Conservation (phyloP, 495 filamentous ascomycete genomes). For the Pyrenopolyporus hunteri region DNA sequence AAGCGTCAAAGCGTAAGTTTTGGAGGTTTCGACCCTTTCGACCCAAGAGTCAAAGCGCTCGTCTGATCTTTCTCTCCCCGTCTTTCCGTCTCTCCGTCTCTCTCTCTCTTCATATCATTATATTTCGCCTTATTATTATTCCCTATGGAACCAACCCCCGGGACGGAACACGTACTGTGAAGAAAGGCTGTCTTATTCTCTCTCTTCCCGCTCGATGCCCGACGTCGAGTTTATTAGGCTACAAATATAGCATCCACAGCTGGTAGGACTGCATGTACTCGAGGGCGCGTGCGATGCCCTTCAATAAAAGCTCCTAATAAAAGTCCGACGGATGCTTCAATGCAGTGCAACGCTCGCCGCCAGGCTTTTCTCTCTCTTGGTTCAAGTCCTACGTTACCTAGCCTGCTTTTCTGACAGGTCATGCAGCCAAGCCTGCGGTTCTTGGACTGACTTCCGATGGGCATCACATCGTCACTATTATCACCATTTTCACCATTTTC, state of each 20-base stretch:
- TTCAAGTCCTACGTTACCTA: conserved; percentile 2
- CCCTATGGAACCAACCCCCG: too few species aligned
- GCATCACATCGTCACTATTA: conserved; percentile 10
- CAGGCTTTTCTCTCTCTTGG: neutral
- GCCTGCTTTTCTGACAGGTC: conserved; percentile 31
- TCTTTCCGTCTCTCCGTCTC: too few species aligned
- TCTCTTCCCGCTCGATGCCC: conserved; percentile 12
- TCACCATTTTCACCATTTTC: neutral
- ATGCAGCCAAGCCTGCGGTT: conserved; percentile 32
- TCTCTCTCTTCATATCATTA: conserved; percentile 3
- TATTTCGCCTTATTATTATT: conserved; percentile 17
- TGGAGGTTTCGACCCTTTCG: conserved; percentile 35
- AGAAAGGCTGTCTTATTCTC: neutral
- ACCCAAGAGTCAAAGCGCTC: conserved; percentile 40
- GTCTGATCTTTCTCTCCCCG: conserved; percentile 39
- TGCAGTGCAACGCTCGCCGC: conserved; percentile 25
- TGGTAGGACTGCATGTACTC: conserved; percentile 8
- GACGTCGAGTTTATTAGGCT: conserved; percentile 17
- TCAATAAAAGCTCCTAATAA: conserved; percentile 34
- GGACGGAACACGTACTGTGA: conserved; percentile 1
- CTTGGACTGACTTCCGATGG: conserved; percentile 20
- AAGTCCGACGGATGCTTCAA: conserved; percentile 29
- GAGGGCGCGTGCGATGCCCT: conserved; percentile 32
- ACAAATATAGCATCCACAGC: conserved; percentile 30
- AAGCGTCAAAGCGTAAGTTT: conserved; percentile 40